Evolutionary conservation across 2,329 filamentous ascomycete species (phyloP), one percentile per base, ranked within the genome.

Genomic region (Geosmithia flava): DNA sequence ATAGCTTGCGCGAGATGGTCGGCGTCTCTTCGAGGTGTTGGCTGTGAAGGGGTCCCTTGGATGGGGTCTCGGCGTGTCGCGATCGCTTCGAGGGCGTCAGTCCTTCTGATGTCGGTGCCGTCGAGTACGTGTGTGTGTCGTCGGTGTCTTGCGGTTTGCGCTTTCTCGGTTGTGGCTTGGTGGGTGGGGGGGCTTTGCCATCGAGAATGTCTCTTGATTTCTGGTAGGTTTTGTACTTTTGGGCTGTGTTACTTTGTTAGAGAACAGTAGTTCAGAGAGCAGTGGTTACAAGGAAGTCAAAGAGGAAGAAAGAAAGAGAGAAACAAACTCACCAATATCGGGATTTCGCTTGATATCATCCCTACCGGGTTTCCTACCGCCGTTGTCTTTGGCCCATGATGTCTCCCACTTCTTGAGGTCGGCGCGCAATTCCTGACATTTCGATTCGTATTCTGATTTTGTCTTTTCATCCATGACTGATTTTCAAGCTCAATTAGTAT

Each of bases 221-320:
- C 60, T 82, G 81, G 64, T 89, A 90, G 52, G 85, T 75, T 60
- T 85, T 87, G 64, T 91, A 91, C 59, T 88, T 89, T 44, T 70
- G 71, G 39, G 81, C 83, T 85, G 54, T 40, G n/a, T n/a, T n/a
- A 37, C 33, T 11, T 15, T 46, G 47, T 52, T 23, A 52, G 48
- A 40, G 17, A 5, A 16, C n/a, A n/a, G n/a, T n/a, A n/a, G n/a
- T n/a, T n/a, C n/a, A n/a, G n/a, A n/a, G n/a, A n/a, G n/a, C n/a
- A 41, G 15, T 6, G 17, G 39, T 41, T 41, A 16, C 5, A 40
- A 40, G 17, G 37, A 17, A 7, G 16, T 20, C 6, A 44, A n/a
- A 44, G 19, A 11, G 3, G 15, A 27, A 46, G 20, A 5, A 16
- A 29, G 33, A 13, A 27, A 15, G 8, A 19, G 37, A 30, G 39